Base-by-base conservation (phyloP, 495 filamentous ascomycete genomes). In the Penicillium salamii region DNA sequence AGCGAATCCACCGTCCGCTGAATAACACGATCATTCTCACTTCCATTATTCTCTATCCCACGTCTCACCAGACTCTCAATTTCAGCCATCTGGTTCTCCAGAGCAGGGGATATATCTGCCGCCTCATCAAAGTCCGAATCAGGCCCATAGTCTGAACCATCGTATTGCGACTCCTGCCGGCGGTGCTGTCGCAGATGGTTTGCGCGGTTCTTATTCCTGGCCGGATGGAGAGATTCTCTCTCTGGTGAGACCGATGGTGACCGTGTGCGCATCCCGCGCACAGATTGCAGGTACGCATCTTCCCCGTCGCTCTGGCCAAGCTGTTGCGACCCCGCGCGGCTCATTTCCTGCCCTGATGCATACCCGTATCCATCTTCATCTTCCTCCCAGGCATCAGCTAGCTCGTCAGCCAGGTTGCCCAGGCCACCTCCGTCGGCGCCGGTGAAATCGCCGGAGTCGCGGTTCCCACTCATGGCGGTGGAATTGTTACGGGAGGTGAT, bases 321-420 rank as follows among this genome's bases (percentile, higher is more conserved):
- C 24, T 65, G 60, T 18, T 74, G 70, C 38, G 66, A 58, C 36
- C 66, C 66, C 20, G 58, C 49, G 18, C 50, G 58, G 9, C 43
- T 50, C n/a, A 58, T 65, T 38, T 74, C 70, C 53, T 76, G 65
- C 9, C 70, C 70, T 0, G 74, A 76, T 18, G 56, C 61, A 49
- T 71, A 65, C 40, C 63, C 70, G 46, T 77, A 69, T 20, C 70
- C 65, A 50, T 72, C 78, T 7, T 85, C 84, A 35, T 85, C 84
- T 37, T 83, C 76, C 47, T 81, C 84, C 72, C 76, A 78, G 14
- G 74, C 78, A 53, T 79, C 78, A 13, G 75, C 79, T 61, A 69
- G 69, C 57, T 93, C 89, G 54, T 95, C 90, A 11, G 91, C 90
- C 14, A 97, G 70, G 53, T 87, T 95, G 28, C 90, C 90, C 15